Base-by-base conservation (phyloP, 2,329 filamentous ascomycete genomes). In the Cladosporium sp. region DNA sequence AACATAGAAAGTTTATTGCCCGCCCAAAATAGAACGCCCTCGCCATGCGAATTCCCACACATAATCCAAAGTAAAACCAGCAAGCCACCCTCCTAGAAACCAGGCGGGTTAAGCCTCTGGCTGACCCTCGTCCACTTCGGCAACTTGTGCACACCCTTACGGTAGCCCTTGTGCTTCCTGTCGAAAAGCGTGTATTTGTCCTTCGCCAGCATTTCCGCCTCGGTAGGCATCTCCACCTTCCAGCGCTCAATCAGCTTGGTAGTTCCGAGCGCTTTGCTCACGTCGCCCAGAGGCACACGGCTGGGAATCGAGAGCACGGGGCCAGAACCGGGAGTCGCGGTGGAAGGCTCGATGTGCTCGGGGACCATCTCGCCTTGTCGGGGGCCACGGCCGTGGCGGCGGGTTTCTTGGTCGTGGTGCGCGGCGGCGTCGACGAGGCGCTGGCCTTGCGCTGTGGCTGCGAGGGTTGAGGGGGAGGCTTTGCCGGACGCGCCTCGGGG, bases 101-200 rank as follows among this genome's bases (percentile, higher is more conserved):
- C 92, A 40, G 92, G 91, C 52, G 92, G 92, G 71, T 97, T 97
- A 68, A 96, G 67, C 72, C 92, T 78, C 71, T 97, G 92, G 57
- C 88, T 95, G 55, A 97, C 85, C 72, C 91, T 85, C 60, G 92
- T 97, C 92, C 92, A 97, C 74, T 97, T 73, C 6, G 71, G 71
- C 57, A 73, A 53, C 55, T 73, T 97, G 73, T 97, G 92, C 69
- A 98, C 91, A 50, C 90, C 88, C 82, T 98, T 98, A 67, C 93
- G 79, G 70, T 97, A 98, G 62, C 82, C 84, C 82, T 91, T 95
- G 69, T 87, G 90, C 72, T 97, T 96, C 62, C 91, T 84, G 71
- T 95, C 92, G 71, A 97, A 98, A 64, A 98, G 86, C 22, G 89
- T 95, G 74, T 98, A 98, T 74, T 98, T 98, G 74, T 98, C 93